Conservation (phyloP, 352 stramenopile genomes). For the Thraustochytrium striatum region DNA sequence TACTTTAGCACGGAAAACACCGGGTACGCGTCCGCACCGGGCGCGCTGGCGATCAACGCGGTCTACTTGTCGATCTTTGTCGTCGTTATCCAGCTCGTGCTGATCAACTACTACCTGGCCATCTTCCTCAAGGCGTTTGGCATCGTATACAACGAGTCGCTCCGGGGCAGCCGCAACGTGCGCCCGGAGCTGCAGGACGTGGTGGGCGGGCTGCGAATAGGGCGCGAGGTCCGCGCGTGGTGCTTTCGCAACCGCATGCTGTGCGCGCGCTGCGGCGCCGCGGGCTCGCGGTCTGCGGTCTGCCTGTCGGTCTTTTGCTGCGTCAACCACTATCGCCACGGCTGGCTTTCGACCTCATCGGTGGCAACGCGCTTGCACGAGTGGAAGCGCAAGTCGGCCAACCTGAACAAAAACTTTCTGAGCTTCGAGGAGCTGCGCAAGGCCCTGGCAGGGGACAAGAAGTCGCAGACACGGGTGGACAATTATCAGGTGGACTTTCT, state of each 20-base stretch:
- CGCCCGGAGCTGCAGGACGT: background rate
- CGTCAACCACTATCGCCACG: background rate
- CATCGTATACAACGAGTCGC: background rate
- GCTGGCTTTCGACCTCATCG: background rate
- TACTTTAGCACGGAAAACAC: slow-evolving; percentile 7
- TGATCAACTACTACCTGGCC: slow-evolving; percentile 16
- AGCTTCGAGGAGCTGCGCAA: background rate
- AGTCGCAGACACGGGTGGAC: background rate
- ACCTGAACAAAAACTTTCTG: slow-evolving; percentile 26
- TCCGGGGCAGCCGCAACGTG: no score
- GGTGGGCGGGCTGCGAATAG: background rate
- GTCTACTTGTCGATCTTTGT: slow-evolving; percentile 20
- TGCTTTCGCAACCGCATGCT: background rate
- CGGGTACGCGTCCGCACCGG: background rate
- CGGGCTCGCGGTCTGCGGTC: background rate
- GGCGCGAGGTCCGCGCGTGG: background rate
- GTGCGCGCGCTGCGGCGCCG: background rate
- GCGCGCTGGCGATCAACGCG: background rate
- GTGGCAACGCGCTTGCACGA: background rate
- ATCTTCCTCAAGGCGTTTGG: slow-evolving; percentile 34
- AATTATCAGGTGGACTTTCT: slow-evolving; percentile 33
- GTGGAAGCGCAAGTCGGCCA: background rate
- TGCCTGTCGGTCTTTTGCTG: slow-evolving; percentile 7
- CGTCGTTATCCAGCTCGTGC: slow-evolving; percentile 6
- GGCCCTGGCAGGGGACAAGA: background rate